Base-by-base conservation (phyloP, 164 flowering plant genomes). In the Vitis amurensis region DNA sequence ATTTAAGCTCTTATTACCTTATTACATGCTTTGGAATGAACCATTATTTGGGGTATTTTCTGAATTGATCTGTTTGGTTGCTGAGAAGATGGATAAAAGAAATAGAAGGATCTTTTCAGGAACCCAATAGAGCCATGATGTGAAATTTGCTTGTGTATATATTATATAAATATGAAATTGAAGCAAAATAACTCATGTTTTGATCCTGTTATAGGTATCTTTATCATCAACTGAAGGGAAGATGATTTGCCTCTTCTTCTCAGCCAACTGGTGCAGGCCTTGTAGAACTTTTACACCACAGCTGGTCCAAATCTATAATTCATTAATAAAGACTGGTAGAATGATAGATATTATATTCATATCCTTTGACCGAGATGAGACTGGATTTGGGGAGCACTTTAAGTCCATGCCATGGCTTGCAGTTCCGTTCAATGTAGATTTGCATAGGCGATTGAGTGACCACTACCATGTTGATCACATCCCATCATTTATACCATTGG, bases 251-350 rank as follows among this genome's bases (percentile, higher is more conserved):
- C 86, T 88, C 5, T 84, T 75, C 70, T 88, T 84, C 80, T 84
- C 89, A 15, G 89, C 89, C 19, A 80, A 78, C 76, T 86, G 89
- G 91, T 84, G 91, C 74, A 84, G 88, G 71, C 88, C 89, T 8
- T 88, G 91, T 60, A 82, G 66, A 66, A 49, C 63, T 19, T 86
- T 86, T 68, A 71, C 73, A n/a, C 88, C 89, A 2, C 75, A 67
- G 48, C 73, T 88, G 58, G 75, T 76, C 47, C 75, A 84, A 57
- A 68, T 83, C 48, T 88, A 86, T 74, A 64, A 86, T 52, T 48
- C 73, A 0, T 71, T 88, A 17, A 76, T 55, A 66, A 62, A 59
- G 58, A 55, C 48, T 10, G 83, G 80, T 3, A 71, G 62, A 70
- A 71, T 78, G 17, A 48, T 86, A 19, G 84, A 84, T 71, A 79